Conservation (phyloP, 1,284 basidiomycete genomes). For the Trichosporon faecale region DNA sequence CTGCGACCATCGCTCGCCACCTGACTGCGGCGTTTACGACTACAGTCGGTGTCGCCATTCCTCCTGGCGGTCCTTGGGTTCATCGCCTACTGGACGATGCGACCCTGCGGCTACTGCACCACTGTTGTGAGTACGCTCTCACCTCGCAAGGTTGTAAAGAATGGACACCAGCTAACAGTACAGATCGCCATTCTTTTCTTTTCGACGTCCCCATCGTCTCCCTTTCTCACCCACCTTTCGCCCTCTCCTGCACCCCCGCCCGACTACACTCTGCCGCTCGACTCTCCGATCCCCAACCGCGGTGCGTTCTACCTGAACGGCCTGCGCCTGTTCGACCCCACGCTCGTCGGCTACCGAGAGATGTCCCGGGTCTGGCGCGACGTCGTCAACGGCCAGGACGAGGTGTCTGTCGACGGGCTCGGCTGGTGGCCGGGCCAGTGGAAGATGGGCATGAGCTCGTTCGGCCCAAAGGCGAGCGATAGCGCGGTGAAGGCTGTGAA, state of each 20-base stretch:
- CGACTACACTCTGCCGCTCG: slow-evolving; percentile 16
- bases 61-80: slow-evolving; percentile 31
- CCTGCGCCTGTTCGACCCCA: slow-evolving; percentile 38
- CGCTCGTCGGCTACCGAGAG: slow-evolving; percentile 33
- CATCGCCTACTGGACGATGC: slow-evolving; percentile 31
- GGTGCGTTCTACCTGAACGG: slow-evolving; percentile 35
- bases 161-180: neutral
- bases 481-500: neutral
- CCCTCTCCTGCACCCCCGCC: slow-evolving; percentile 8
- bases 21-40: neutral
- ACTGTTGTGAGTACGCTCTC: slow-evolving; percentile 29
- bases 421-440: slow-evolving; percentile 17
- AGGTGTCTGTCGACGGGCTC: neutral
- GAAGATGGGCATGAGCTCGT: slow-evolving; percentile 12
- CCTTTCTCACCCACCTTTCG: slow-evolving; percentile 32
- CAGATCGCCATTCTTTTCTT: slow-evolving; percentile 42
- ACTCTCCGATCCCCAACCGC: slow-evolving; percentile 29
- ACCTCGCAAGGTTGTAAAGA: neutral
- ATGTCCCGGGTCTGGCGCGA: slow-evolving; percentile 25
- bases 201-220: slow-evolving; percentile 42
- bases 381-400: neutral
- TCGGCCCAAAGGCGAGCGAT: neutral
- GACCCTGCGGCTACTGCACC: slow-evolving; percentile 42
- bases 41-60: slow-evolving; percentile 36
- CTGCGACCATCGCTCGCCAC: neutral